Conservation (phyloP, 257 asterid genomes). For the Schizonepeta tenuifolia region DNA sequence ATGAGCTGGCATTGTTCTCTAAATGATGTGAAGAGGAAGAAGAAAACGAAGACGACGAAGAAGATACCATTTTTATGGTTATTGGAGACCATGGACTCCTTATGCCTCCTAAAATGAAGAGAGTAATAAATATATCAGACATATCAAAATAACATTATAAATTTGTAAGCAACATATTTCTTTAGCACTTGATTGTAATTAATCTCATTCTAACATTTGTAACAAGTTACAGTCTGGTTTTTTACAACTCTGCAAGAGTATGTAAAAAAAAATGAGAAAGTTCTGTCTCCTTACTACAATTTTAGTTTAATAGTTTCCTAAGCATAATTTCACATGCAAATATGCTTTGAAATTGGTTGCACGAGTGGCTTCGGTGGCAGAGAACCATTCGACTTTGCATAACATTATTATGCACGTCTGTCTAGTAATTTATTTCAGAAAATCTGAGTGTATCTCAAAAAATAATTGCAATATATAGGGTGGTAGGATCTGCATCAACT, state of each 20-base stretch:
- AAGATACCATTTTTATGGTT: neutral
- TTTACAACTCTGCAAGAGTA: neutral
- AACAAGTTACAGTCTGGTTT: neutral
- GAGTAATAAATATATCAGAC: neutral
- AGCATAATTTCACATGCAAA: conserved; percentile 25
- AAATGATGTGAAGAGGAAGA: neutral
- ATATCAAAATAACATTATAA: neutral
- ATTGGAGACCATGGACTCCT: neutral
- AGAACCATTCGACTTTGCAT: neutral
- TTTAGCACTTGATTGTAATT: neutral
- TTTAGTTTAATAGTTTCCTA: neutral
- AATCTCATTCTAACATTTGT: neutral
- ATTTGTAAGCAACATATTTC: neutral
- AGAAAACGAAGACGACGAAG: neutral
- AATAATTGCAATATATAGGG: neutral
- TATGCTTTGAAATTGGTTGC: neutral
- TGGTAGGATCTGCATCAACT: conserved; percentile 18
- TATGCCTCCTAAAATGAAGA: neutral
- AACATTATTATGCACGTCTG: conserved; percentile 15
- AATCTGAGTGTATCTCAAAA: conserved; percentile 14
- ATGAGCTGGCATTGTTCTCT: conserved; percentile 22
- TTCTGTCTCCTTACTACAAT: neutral
- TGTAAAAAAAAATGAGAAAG: neutral
- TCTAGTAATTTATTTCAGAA: neutral
- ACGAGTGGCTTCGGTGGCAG: conserved; percentile 18